These are phyloP conservation scores for Tephrocybe rancida DNA, from an alignment of 768 basidiomycete species.

Conservation along the genomic window DNA sequence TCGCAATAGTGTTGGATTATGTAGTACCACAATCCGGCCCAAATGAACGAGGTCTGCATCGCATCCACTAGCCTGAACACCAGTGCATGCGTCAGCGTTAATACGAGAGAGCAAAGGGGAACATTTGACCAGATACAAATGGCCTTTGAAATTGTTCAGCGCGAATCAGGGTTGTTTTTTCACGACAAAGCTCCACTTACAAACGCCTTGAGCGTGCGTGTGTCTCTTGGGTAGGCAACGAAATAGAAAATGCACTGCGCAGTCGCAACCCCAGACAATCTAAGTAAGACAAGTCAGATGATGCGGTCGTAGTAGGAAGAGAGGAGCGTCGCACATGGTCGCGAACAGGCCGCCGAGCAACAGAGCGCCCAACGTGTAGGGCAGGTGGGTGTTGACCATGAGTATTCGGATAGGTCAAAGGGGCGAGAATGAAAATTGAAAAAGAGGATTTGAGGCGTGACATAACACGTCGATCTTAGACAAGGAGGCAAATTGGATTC, in stretches of 20 bases:
- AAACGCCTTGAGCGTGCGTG: conserved; percentile 3
- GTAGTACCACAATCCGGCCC: conserved; percentile 11
- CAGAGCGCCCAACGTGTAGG: conserved; percentile 12
- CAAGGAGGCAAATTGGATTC: not conserved
- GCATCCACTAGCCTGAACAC: conserved; percentile 7
- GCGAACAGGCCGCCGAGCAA: conserved; percentile 15
- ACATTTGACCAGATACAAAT: conserved; percentile 3
- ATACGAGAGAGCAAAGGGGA: not conserved
- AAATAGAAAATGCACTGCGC: conserved; percentile 12
- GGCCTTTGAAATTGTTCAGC: not conserved
- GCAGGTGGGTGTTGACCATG: conserved; percentile 3
- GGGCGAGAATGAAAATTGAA: not conserved
- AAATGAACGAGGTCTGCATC: conserved; percentile 8
- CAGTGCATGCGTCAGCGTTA: not conserved
- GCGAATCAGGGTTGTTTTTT: no score
- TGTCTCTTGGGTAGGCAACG: conserved; percentile 10
- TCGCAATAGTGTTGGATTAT: conserved; percentile 7
- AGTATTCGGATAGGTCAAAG: not conserved
- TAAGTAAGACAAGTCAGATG: not conserved
- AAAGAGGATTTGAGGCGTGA: no score
- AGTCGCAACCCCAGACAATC: conserved; percentile 13
- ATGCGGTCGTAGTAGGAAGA: not conserved
- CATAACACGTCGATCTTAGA: not conserved
- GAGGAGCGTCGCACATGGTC: conserved; percentile 6
- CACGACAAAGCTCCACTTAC: conserved; percentile 6